Percentiles rank a stretch among this genome's conserved stretches.
Evolutionary conservation across 2,329 filamentous ascomycete species (phyloP).

Genomic region (Rhynchosporium secalis): DNA sequence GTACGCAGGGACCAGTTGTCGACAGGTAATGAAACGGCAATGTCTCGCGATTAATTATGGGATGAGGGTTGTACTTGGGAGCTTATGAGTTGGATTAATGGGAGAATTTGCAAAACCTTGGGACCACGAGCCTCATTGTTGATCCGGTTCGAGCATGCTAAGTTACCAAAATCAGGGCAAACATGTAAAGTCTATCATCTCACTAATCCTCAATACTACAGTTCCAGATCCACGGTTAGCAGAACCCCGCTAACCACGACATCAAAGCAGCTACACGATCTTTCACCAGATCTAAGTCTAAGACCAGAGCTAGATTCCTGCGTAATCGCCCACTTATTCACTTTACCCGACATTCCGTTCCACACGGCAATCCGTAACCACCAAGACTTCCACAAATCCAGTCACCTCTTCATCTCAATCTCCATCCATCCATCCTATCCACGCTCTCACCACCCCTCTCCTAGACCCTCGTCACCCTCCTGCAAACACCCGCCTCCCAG

Average conservation of each 20-base stretch:
- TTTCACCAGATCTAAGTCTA: neutral
- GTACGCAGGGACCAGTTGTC: neutral
- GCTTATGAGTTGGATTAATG: neutral
- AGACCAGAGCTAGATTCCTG: too few relatives aligned
- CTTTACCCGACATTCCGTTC: too few relatives aligned
- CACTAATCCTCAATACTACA: neutral
- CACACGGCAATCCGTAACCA: too few relatives aligned
- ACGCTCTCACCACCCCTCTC: neutral
- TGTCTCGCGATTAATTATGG: too few relatives aligned
- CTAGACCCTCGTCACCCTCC: neutral
- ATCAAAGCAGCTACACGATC: neutral
- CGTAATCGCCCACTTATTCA: too few relatives aligned
- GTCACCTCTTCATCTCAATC: neutral
- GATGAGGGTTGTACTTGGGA: too few relatives aligned
- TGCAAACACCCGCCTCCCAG: neutral
- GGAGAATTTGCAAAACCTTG: neutral
- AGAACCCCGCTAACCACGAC: neutral
- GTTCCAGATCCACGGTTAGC: neutral
- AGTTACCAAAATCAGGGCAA: neutral
- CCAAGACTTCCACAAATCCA: too few relatives aligned
- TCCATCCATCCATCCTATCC: neutral
- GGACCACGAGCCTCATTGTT: neutral
- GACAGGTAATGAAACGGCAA: neutral
- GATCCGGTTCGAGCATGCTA: too few relatives aligned
- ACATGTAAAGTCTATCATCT: neutral